phyloP scores from a whole-genome alignment of 495 filamentous ascomycete genomes.

The Penicillium herquei region DNA sequence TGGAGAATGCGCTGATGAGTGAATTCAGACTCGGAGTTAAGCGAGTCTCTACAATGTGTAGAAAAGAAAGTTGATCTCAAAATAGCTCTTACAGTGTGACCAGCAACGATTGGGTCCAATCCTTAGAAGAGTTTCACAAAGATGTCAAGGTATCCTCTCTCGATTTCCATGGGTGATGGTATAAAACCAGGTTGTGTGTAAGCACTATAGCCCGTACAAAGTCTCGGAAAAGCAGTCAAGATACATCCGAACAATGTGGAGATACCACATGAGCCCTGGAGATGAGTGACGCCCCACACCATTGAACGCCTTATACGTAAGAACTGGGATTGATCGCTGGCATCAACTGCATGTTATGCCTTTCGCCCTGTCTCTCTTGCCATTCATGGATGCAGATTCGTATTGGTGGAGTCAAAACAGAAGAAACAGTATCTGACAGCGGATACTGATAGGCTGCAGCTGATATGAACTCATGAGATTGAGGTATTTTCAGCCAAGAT shows the following conservation, averaged over 20 bases:
- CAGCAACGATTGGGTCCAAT: background rate
- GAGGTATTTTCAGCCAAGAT: background rate
- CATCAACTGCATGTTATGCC: background rate
- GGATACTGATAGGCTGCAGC: no score
- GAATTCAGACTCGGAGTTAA: slow-evolving; percentile 8
- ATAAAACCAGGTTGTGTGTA: background rate
- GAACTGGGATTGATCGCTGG: background rate
- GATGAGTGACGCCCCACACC: background rate
- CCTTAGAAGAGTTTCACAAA: background rate
- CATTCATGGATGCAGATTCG: no score
- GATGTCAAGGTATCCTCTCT: background rate
- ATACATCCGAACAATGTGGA: background rate
- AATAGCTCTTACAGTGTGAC: background rate
- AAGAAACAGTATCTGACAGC: no score
- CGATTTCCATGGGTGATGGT: background rate
- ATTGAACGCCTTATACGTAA: background rate
- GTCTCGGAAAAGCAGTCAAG: background rate
- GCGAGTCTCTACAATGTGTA: background rate
- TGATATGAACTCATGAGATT: no score
- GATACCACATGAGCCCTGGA: background rate
- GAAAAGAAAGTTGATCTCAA: background rate
- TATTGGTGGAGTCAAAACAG: no score
- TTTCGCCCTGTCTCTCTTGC: background rate
- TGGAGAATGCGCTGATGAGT: no score
- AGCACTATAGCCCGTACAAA: background rate